Evolutionary conservation across 257 asterid genomes (phyloP).

Genomic region (Ballota nigra): DNA sequence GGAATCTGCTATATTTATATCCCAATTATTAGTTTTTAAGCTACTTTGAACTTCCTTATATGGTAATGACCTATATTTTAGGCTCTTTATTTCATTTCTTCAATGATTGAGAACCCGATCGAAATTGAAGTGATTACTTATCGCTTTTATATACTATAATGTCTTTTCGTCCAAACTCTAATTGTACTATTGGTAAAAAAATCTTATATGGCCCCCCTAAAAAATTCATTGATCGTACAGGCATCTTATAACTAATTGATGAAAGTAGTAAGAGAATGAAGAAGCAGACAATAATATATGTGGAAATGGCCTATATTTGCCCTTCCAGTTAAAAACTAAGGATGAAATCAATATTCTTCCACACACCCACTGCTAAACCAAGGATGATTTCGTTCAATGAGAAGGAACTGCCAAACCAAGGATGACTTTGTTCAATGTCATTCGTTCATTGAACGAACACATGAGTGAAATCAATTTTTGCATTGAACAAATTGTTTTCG

Average conservation of each 20-base stretch:
- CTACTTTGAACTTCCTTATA: not conserved
- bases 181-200: not conserved
- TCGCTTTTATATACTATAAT: not conserved
- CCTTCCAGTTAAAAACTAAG: not conserved
- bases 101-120: not conserved
- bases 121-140: not conserved
- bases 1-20: not conserved
- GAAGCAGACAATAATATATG: too few relatives aligned
- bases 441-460: too few relatives aligned
- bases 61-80: not conserved
- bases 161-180: not conserved
- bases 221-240: not conserved
- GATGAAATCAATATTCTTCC: not conserved
- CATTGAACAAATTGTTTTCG: too few relatives aligned
- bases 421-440: too few relatives aligned
- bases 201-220: not conserved
- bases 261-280: not conserved
- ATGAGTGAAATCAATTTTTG: too few relatives aligned
- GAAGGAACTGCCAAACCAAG: too few relatives aligned
- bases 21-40: not conserved
- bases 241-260: not conserved
- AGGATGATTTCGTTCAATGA: too few relatives aligned
- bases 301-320: not conserved
- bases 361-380: not conserved
- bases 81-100: not conserved